phyloP scores from a whole-genome alignment of 345 rosid genomes.

The Diplotaxis tenuifolia region DNA sequence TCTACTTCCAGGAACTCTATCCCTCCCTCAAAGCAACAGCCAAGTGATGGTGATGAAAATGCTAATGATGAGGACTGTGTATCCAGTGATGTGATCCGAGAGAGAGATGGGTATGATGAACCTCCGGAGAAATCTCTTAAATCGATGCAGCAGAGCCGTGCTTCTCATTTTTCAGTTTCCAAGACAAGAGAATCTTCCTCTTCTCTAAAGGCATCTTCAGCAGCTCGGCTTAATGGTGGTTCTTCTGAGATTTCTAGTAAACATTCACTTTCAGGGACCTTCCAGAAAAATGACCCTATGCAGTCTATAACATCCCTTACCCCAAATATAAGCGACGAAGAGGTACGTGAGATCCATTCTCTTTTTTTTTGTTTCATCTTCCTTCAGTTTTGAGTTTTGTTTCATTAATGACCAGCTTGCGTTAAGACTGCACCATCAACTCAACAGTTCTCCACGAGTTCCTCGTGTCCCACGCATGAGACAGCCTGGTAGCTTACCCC shows the following conservation, averaged over 20 bases:
- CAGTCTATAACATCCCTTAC: conserved; percentile 47
- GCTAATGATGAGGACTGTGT: conserved; percentile 45
- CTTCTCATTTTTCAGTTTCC: conserved; percentile 49
- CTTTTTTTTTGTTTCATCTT: conserved; percentile 1
- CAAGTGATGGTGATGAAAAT: conserved; percentile 36
- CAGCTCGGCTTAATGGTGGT: conserved; percentile 44
- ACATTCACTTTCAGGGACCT: conserved; percentile 44
- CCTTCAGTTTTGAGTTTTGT: conserved; percentile 9
- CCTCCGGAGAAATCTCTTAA: conserved; percentile 43
- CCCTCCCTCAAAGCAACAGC: conserved; percentile 42
- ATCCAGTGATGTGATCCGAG: conserved; percentile 42
- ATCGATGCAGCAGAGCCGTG: conserved; percentile 51
- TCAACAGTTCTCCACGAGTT: conserved; percentile 96
- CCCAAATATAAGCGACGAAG: conserved; percentile 83
- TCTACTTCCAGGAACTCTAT: conserved; percentile 44
- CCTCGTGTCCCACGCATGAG: conserved; percentile 97
- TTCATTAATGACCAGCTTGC: conserved; percentile 64
- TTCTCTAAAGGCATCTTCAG: conserved; percentile 50
- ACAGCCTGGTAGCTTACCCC: conserved; percentile 75
- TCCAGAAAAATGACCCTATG: conserved; percentile 55
- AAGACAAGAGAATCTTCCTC: conserved; percentile 56
- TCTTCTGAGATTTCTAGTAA: conserved; percentile 52
- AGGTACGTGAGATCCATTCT: conserved; percentile 45
- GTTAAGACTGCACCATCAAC: conserved; percentile 93
- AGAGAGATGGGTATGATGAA: conserved; percentile 44